Evolutionary conservation across 257 asterid species (phyloP).

Genomic region (Fraxinus americana): DNA sequence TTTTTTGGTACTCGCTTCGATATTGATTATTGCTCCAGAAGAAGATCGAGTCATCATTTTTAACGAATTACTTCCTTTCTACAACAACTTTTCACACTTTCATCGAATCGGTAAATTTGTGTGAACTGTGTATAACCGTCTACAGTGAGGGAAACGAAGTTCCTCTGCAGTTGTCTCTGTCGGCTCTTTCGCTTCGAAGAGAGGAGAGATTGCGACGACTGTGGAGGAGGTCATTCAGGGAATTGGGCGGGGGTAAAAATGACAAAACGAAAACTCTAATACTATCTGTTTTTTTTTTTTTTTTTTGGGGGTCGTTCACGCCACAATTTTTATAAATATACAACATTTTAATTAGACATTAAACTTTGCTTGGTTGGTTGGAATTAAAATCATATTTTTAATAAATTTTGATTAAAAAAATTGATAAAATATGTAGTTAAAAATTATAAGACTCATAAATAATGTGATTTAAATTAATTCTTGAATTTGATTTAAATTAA

Average conservation of each 20-base stretch:
- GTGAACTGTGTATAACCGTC: background rate
- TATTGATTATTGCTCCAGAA: constrained; percentile 49
- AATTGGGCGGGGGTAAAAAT: background rate
- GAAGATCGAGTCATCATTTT: constrained; percentile 57
- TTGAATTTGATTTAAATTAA: too few species aligned
- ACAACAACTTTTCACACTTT: background rate
- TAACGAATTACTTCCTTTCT: background rate
- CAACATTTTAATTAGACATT: too few species aligned
- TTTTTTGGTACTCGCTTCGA: constrained; percentile 68
- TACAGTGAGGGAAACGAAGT: background rate
- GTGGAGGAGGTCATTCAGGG: too few species aligned
- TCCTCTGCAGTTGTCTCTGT: background rate
- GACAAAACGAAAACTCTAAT: background rate
- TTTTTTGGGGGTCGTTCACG: too few species aligned
- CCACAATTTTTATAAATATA: too few species aligned
- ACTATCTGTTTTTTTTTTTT: too few species aligned
- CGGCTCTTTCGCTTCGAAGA: background rate
- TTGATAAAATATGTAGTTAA: too few species aligned
- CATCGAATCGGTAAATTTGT: background rate
- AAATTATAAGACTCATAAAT: too few species aligned
- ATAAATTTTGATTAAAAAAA: too few species aligned
- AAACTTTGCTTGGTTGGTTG: too few species aligned
- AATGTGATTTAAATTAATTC: too few species aligned
- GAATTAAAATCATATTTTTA: too few species aligned
- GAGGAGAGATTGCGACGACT: background rate